Evolutionary conservation across 805 yeast species (phyloP), one percentile per base, ranked within the genome.

Genomic region (Yarrowia divulgata): DNA sequence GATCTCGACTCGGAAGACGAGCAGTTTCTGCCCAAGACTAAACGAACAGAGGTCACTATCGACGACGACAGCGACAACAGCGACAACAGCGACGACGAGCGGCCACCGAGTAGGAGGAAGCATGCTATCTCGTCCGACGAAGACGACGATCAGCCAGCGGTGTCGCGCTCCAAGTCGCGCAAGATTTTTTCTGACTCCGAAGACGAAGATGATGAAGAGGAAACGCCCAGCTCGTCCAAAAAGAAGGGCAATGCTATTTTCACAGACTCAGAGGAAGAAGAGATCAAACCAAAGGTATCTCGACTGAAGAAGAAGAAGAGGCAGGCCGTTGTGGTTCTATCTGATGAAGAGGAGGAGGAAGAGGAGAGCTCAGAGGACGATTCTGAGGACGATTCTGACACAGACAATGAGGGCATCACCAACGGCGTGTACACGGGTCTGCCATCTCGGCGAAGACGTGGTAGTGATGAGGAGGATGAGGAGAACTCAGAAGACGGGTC

Each of bases 1-100:
- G 64, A 58, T 34, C 29, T 58, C n/a, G 64, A 58, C 40, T 42
- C 64, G 9, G 64, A 42, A 12, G 64, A 58, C 32, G 64, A 58
- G 50, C 58, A 52, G 42, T 37, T 52, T 14, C n/a, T 52, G n/a
- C 58, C 58, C n/a, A 35, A 52, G 43, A 13, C 35, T 3, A 52
- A 35, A 35, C 58, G 9, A 14, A 8, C n/a, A 5, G 42, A 35
- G 16, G 42, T 35, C 13, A 16, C 42, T 3, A 18, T 52, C 57
- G 57, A 35, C n/a, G 57, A 52, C 57, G 57, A 52, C 57, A 52
- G 57, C 10, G 57, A 49, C 13, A 23, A 23, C 29, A 23, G 29
- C 29, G 29, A 23, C 29, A 23, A 2, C 29, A 23, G 29, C 29
- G 35, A 34, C 40, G 40, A 50, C 5, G 55, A 50, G 14, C 40